Conservation (phyloP, 257 asterid genomes). For the Fraxinus cuspidata region DNA sequence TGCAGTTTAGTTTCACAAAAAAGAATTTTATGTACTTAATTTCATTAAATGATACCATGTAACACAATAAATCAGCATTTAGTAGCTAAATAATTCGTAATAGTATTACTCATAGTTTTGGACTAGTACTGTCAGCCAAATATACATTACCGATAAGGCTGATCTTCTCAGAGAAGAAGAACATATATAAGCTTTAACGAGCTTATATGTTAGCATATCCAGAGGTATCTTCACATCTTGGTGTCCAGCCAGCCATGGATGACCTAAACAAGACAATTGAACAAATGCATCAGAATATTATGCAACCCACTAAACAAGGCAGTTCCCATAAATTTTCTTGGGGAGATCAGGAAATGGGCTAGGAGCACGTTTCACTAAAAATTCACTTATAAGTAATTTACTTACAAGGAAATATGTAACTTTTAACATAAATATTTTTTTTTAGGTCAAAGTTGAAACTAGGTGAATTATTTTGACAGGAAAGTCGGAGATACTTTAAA, state of each 20-base stretch:
- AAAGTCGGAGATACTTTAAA: background rate
- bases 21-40: background rate
- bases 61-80: background rate
- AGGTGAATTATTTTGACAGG: background rate
- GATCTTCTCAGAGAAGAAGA: constrained; percentile 88
- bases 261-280: constrained; percentile 55
- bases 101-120: background rate
- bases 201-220: constrained; percentile 82
- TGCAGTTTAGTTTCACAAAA: background rate
- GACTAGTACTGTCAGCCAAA: background rate
- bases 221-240: constrained; percentile 82
- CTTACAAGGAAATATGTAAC: background rate
- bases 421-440: background rate
- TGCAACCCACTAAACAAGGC: background rate
- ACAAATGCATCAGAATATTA: background rate
- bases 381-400: background rate
- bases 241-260: constrained; percentile 89
- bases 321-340: background rate
- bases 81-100: background rate
- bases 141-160: constrained; percentile 74
- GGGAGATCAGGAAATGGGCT: background rate
- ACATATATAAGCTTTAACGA: constrained; percentile 73
- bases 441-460: background rate
- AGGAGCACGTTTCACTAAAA: background rate
- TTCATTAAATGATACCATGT: background rate